Percentiles rank a stretch among this genome's conserved stretches.
phyloP scores from a whole-genome alignment of 257 asterid genomes.

The Solanum sejunctum region DNA sequence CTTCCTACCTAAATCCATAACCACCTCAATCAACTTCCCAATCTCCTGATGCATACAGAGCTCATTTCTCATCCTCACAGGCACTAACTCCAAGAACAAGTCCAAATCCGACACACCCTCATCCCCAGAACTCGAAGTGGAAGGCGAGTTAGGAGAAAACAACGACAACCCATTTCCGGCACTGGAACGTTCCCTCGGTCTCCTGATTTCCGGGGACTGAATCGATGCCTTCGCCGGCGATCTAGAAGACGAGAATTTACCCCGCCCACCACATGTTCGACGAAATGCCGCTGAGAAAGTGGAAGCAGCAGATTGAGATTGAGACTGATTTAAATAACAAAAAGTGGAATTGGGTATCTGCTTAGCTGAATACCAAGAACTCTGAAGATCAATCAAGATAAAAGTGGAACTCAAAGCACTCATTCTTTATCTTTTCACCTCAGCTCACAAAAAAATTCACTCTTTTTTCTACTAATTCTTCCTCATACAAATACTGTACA shows the following conservation, averaged over 20 bases:
- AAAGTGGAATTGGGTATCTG: slow-evolving; percentile 54
- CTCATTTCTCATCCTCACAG: slow-evolving; percentile 60
- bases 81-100: slow-evolving; percentile 77
- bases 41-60: slow-evolving; percentile 56
- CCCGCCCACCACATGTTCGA: slow-evolving; percentile 43
- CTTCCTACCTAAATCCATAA: slow-evolving; percentile 95
- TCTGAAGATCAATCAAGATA: slow-evolving; percentile 56
- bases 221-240: slow-evolving; percentile 26
- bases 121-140: slow-evolving; percentile 44
- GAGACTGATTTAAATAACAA: slow-evolving; percentile 22
- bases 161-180: slow-evolving; percentile 40
- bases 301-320: slow-evolving; percentile 3
- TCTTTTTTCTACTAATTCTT: too few species aligned
- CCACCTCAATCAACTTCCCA: slow-evolving; percentile 71
- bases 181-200: slow-evolving; percentile 47
- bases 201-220: slow-evolving; percentile 55
- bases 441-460: background rate
- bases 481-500: background rate
- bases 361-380: slow-evolving; percentile 53
- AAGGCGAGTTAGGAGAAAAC: slow-evolving; percentile 26
- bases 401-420: slow-evolving; percentile 56
- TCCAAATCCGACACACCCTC: slow-evolving; percentile 70
- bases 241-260: slow-evolving; percentile 36
- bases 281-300: slow-evolving; percentile 53
- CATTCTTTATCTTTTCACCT: slow-evolving; percentile 23